A percentile compares a stretch with the other conserved stretches of the same genome.
phyloP scores from a whole-genome alignment of 2,329 filamentous ascomycete genomes.

The Diplodia sapinea region DNA sequence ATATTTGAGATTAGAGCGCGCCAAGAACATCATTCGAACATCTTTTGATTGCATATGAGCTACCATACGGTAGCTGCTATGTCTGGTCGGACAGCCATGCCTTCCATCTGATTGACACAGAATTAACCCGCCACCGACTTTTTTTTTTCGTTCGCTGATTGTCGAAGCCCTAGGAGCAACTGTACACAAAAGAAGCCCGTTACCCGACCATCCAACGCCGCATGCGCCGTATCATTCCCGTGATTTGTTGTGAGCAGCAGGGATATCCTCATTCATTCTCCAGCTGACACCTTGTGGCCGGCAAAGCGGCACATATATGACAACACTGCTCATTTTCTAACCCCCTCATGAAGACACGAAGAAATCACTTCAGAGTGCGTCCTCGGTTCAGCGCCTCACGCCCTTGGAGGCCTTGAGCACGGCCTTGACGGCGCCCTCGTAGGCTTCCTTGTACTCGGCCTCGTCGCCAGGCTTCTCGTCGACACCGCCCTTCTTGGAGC shows the following conservation, averaged over 20 bases:
- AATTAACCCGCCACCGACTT: slow-evolving; percentile 3
- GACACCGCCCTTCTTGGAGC: slow-evolving; percentile 57
- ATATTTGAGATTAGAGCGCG: background rate
- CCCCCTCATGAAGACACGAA: background rate
- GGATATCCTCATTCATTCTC: background rate
- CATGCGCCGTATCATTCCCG: slow-evolving; percentile 26
- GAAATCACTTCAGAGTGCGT: slow-evolving; percentile 2
- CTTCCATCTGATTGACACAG: slow-evolving; percentile 8
- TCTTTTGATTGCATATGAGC: slow-evolving; percentile 24
- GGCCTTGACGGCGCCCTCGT: slow-evolving; percentile 63
- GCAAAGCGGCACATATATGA: background rate
- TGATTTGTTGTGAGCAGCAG: slow-evolving; percentile 25
- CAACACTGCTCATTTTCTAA: slow-evolving; percentile 3
- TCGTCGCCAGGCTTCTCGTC: slow-evolving; percentile 54
- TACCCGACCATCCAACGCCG: slow-evolving; percentile 21
- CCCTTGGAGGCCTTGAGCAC: slow-evolving; percentile 64
- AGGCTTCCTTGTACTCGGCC: slow-evolving; percentile 58
- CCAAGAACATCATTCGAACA: slow-evolving; percentile 10
- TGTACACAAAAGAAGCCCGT: slow-evolving; percentile 27
- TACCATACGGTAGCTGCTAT: slow-evolving; percentile 7
- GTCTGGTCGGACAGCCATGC: background rate
- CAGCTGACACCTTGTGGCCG: background rate
- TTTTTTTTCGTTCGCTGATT: slow-evolving; percentile 7
- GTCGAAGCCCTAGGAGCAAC: slow-evolving; percentile 23
- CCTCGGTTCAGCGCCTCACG: slow-evolving; percentile 56